A percentile compares a stretch with the other conserved stretches of the same genome.
phyloP scores from a whole-genome alignment of 2,329 filamentous ascomycete genomes.

The Claviceps fusiformis region DNA sequence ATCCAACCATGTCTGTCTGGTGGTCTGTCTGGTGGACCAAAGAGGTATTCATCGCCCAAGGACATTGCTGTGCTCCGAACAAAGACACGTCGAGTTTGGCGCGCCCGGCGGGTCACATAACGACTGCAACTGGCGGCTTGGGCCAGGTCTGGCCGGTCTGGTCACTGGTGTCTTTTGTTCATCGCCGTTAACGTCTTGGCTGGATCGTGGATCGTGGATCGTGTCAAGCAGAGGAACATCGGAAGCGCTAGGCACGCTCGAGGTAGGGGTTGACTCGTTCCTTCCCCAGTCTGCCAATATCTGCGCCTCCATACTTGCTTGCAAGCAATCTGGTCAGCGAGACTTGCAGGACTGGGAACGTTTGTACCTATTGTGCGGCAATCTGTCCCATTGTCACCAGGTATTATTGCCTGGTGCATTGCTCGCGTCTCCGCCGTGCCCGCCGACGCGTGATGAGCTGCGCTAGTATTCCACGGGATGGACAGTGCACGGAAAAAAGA shows the following conservation, averaged over 20 bases:
- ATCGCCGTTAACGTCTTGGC: neutral
- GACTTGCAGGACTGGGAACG: neutral
- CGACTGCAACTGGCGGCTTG: no score
- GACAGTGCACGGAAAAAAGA: neutral
- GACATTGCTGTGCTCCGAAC: no score
- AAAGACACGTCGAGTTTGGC: no score
- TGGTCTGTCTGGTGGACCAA: no score
- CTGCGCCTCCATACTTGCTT: neutral
- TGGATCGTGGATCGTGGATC: neutral
- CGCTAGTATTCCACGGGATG: neutral
- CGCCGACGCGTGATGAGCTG: neutral
- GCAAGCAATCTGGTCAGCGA: neutral
- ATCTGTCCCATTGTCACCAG: neutral
- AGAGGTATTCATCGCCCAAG: neutral
- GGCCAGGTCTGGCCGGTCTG: no score
- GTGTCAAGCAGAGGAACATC: conserved; percentile 8
- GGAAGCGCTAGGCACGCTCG: neutral
- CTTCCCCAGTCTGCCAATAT: neutral
- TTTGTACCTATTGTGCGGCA: no score
- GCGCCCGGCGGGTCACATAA: no score
- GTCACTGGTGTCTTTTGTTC: no score
- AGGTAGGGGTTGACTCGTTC: neutral
- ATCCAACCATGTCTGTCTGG: no score
- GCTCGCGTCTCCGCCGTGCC: neutral
- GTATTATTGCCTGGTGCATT: neutral